Evolutionary conservation across 768 basidiomycete species (phyloP).

Genomic region (Exidia glandulosa): DNA sequence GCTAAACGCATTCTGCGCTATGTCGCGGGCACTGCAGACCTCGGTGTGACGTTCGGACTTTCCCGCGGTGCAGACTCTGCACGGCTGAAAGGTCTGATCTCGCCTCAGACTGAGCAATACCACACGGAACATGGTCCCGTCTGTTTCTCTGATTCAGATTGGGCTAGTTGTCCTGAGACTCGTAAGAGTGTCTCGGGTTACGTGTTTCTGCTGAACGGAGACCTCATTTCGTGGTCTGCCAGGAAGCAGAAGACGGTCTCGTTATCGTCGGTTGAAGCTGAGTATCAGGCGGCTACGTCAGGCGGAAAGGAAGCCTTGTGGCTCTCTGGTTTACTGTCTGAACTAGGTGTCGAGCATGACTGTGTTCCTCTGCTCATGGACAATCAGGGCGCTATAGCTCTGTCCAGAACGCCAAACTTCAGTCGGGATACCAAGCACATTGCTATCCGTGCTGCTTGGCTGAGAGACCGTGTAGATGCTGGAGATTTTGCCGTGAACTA

Average conservation of each 20-base stretch:
- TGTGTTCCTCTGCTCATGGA: constrained; percentile 2
- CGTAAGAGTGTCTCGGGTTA: constrained; percentile 25
- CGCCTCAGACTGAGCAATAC: neutral
- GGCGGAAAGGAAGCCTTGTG: constrained; percentile 8
- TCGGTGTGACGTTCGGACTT: neutral
- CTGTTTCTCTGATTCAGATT: constrained; percentile 18
- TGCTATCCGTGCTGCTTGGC: constrained; percentile 13
- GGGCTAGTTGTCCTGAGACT: constrained; percentile 15
- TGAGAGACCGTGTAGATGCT: neutral
- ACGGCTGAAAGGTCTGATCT: neutral
- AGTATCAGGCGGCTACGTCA: constrained; percentile 15
- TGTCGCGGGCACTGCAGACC: neutral
- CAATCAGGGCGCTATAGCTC: constrained; percentile 21
- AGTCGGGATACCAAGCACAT: constrained; percentile 28
- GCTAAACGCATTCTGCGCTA: neutral
- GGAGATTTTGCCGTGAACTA: constrained; percentile 18
- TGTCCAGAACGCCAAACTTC: constrained; percentile 18
- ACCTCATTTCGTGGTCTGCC: constrained; percentile 15
- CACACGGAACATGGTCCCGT: neutral
- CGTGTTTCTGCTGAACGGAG: constrained; percentile 14
- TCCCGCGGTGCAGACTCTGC: neutral
- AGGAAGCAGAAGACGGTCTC: constrained; percentile 15
- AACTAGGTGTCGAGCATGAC: neutral
- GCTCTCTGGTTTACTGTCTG: constrained; percentile 7
- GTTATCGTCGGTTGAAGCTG: constrained; percentile 17